Evolutionary conservation across 23 red algal genomes (phyloP).

Genomic region (Agarophyton chilense): DNA sequence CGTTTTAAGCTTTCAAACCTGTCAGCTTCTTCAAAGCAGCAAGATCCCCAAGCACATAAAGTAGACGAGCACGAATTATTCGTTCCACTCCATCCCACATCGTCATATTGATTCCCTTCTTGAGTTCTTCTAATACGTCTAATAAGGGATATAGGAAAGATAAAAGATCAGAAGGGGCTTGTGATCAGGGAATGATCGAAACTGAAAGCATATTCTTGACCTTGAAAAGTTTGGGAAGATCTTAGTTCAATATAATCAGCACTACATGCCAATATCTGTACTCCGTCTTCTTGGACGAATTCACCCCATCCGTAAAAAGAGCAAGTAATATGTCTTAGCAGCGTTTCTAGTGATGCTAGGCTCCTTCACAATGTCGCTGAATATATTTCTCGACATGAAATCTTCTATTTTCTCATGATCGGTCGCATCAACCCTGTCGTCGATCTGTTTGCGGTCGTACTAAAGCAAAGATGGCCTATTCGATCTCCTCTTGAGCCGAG

Average conservation of each 20-base stretch:
- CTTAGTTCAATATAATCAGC: background rate
- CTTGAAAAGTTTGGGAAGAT: background rate
- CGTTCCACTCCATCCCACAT: background rate
- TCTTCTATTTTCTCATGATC: background rate
- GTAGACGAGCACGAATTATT: background rate
- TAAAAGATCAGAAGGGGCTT: background rate
- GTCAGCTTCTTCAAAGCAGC: conserved; percentile 18
- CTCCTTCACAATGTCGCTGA: background rate
- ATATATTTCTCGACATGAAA: conserved; percentile 1
- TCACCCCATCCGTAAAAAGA: conserved; percentile 10
- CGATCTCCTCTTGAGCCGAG: background rate
- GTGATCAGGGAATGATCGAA: background rate
- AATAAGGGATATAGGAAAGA: conserved; percentile 1
- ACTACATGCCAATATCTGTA: background rate
- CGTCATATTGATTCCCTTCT: background rate
- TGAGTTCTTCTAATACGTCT: background rate
- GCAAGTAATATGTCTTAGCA: background rate
- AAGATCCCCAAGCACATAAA: background rate
- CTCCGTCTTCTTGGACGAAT: background rate
- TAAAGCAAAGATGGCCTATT: background rate
- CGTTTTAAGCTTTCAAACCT: conserved; percentile 7
- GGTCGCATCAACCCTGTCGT: background rate
- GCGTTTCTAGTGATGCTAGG: background rate
- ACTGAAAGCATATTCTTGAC: background rate
- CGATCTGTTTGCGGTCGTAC: background rate